Base-by-base conservation (phyloP, 2,329 filamentous ascomycete genomes). In the Fusarium coicis region DNA sequence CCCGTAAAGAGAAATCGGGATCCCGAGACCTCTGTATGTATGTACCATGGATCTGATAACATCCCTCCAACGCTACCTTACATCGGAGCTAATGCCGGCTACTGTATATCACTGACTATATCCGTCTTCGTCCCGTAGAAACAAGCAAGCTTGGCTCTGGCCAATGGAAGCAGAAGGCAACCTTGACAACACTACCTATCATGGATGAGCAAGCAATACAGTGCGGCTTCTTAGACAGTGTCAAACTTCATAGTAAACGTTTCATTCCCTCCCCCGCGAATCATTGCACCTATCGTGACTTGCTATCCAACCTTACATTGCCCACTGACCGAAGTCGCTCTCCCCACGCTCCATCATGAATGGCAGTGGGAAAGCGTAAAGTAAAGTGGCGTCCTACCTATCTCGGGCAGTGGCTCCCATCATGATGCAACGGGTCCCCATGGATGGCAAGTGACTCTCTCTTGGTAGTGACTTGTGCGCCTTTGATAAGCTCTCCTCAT, bases 241-340 rank as follows among this genome's bases (percentile, higher is more conserved):
- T 40, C 36, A n/a, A 65, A 15, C 40, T 47, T 49, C 11, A 60
- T 73, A 58, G 72, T 74, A 40, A 74, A 74, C 72, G 72, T 74
- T 74, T 57, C 72, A 74, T 74, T 44, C 46, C 60, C 47, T 59
- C 59, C 37, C 42, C 42, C 37, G 46, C 52, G 65, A 53, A 40
- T 61, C 53, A 57, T 28, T 28, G 30, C 28, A 44, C 56, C 19
- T 54, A 67, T 50, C 46, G 39, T 49, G 40, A 43, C 59, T 61
- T 53, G 37, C 40, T 68, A 68, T 69, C 58, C 53, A 63, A 68
- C 64, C 66, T 68, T 68, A 44, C 56, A 68, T 70, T 69, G 40
- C 23, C 64, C 65, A 63, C 40, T 65, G 56, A 59, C 39, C 47
- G 47, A 72, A 39, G 53, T 63, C 62, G 44, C 57, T 46, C 63